Percentiles rank a stretch among this genome's conserved stretches.
phyloP scores from a whole-genome alignment of 805 yeast species.

The Candida sakaeoensis region DNA sequence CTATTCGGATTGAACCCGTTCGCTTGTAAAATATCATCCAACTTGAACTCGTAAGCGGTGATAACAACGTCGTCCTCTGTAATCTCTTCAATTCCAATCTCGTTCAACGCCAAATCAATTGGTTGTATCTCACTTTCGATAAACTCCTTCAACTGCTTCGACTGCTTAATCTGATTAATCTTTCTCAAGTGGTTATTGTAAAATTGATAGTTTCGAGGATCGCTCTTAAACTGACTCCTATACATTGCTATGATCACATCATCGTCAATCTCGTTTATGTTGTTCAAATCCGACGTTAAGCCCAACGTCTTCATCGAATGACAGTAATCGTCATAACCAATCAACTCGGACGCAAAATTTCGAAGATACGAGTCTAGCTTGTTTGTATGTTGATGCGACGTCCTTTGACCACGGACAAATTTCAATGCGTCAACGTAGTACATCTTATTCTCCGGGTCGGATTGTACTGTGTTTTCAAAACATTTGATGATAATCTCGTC shows the following conservation, averaged over 20 bases:
- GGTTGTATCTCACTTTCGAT: conserved; percentile 34
- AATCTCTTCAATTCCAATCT: conserved; percentile 37
- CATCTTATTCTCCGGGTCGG: conserved; percentile 30
- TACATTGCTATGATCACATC: conserved; percentile 34
- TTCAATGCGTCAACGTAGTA: conserved; percentile 37
- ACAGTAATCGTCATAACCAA: conserved; percentile 33
- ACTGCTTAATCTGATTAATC: conserved; percentile 24
- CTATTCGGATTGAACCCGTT: conserved; percentile 28
- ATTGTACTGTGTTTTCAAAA: conserved; percentile 33
- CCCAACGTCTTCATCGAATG: conserved; percentile 31
- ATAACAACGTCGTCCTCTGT: conserved; percentile 61
- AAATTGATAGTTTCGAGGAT: conserved; percentile 34
- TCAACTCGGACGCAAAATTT: conserved; percentile 22
- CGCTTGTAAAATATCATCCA: conserved; percentile 44
- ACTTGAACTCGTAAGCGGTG: conserved; percentile 68
- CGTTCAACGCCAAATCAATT: conserved; percentile 28
- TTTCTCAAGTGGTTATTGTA: conserved; percentile 27
- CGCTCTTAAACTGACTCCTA: conserved; percentile 24
- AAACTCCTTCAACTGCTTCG: conserved; percentile 18
- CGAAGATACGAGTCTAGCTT: conserved; percentile 28
- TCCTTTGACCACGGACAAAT: conserved; percentile 17
- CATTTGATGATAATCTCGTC: conserved; percentile 41
- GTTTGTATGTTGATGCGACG: conserved; percentile 10
- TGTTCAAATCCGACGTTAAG: conserved; percentile 12
- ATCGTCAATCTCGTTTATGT: conserved; percentile 24